Percentiles rank a stretch among this genome's conserved stretches.
phyloP scores from a whole-genome alignment of 805 yeast species.

The Kazachstania bromeliacearum region DNA sequence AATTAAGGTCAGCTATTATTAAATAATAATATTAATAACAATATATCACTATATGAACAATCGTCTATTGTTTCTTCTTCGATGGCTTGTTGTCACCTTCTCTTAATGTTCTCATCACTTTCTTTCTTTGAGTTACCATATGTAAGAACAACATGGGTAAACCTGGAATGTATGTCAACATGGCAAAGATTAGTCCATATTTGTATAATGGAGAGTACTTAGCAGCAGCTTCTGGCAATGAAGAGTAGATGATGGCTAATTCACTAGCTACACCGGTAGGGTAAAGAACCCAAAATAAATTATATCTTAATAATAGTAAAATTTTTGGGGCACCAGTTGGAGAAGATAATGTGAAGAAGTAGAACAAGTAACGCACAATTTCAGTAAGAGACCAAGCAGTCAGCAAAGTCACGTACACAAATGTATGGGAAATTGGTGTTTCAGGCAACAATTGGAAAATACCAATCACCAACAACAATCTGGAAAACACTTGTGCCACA shows the following conservation, averaged over 20 bases:
- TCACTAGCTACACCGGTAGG: slow-evolving; percentile 93
- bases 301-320: slow-evolving; percentile 70
- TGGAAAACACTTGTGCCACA: slow-evolving; percentile 75
- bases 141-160: slow-evolving; percentile 75
- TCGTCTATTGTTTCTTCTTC: no score
- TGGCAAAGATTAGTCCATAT: slow-evolving; percentile 43
- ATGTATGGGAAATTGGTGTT: slow-evolving; percentile 37
- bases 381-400: slow-evolving; percentile 95
- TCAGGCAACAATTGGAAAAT: slow-evolving; percentile 72
- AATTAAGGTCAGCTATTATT: no score
- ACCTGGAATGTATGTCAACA: slow-evolving; percentile 76
- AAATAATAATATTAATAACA: no score
- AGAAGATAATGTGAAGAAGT: slow-evolving; percentile 30
- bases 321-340: slow-evolving; percentile 46
- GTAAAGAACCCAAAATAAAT: slow-evolving; percentile 70
- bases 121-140: slow-evolving; percentile 81
- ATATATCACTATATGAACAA: no score
- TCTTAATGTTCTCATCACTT: slow-evolving; percentile 46
- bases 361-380: slow-evolving; percentile 78
- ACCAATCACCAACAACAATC: slow-evolving; percentile 76
- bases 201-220: slow-evolving; percentile 44
- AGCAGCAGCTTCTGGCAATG: slow-evolving; percentile 59
- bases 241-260: slow-evolving; percentile 53
- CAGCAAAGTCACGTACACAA: slow-evolving; percentile 56
- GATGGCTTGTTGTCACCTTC: no score